Base-by-base conservation (phyloP, 331 rosid genomes). In the Quercus lobata region DNA sequence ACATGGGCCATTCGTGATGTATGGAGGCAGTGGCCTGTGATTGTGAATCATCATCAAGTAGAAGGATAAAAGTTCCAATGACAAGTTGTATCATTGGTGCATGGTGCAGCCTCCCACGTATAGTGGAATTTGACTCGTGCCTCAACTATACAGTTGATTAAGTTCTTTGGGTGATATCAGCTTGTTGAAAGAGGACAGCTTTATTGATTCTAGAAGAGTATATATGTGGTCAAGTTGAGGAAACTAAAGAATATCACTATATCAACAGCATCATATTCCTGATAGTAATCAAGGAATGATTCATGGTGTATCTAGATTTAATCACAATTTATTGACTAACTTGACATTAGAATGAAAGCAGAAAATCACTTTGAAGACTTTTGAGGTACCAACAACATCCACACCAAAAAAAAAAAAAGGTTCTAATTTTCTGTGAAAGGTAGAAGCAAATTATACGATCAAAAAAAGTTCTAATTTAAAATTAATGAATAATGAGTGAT, bases 1-100 rank as follows among this genome's bases (percentile, higher is more conserved):
- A 71, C 58, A 41, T 76, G 76, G 81, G 63, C 87, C 84, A 80
- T 72, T 44, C 62, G 80, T 15, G 74, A 32, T 30, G 6, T 53
- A 5, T 41, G 41, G 8, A 52, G 12, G 2, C 22, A 25, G 17
- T 53, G 75, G 61, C 34, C n/a, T 7, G 12, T 66, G 46, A n/a
- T 34, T 34, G 37, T 34, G 37, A 34, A 34, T 34, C 37, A 1
- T 71, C 72, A 25, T 71, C 66, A 32, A 29, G 74, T 21, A 70
- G 63, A 57, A 10, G 29, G 72, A 55, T 46, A 35, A 18, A 61
- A 35, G 69, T 60, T 32, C 46, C 32, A 7, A 37, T 5, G 16
- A 2, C 35, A 11, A 12, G 6, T 22, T 61, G 68, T 32, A 15
- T 61, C 35, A 4, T 24, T 24, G 5, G 14, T 44, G 52, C 52